Percentiles rank a stretch among this genome's conserved stretches.
Conservation (phyloP, 768 basidiomycete species). For the Panaeolus papilionaceus region DNA sequence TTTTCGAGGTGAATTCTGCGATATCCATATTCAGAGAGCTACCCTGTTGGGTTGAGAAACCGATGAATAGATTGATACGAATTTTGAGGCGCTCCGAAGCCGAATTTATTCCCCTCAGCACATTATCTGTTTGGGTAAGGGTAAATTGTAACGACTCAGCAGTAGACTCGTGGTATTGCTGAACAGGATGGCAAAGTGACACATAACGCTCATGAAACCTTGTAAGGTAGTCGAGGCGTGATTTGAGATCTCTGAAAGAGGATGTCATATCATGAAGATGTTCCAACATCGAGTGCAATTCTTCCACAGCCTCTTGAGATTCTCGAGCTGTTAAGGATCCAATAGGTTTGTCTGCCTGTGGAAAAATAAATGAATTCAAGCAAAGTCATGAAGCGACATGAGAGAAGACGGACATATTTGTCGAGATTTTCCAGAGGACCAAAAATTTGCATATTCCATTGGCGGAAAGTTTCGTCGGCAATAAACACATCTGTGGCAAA, state of each 20-base stretch:
- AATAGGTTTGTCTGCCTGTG: conserved; percentile 8
- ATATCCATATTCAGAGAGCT: conserved; percentile 18
- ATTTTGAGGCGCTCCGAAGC: conserved; percentile 8
- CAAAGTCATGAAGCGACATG: background rate
- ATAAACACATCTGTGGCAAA: conserved; percentile 1
- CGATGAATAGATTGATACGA: conserved; percentile 17
- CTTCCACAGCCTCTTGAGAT: background rate
- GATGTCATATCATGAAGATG: conserved; percentile 6
- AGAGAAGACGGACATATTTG: background rate
- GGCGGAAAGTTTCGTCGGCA: background rate
- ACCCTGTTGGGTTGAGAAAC: conserved; percentile 15
- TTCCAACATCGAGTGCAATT: conserved; percentile 3
- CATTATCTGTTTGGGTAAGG: background rate
- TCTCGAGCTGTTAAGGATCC: background rate
- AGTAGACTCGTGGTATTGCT: background rate
- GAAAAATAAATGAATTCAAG: background rate
- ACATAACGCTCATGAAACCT: background rate
- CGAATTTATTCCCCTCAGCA: background rate
- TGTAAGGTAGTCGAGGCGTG: background rate
- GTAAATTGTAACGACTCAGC: background rate
- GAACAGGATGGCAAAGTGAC: background rate
- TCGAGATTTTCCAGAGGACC: conserved; percentile 12
- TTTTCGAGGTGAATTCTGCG: conserved; percentile 19
- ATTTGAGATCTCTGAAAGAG: conserved; percentile 1
- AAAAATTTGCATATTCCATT: conserved; percentile 9